A percentile compares a stretch with the other conserved stretches of the same genome.
Evolutionary conservation across 306 rosid species (phyloP).

Genomic region (Vigna hirtella): DNA sequence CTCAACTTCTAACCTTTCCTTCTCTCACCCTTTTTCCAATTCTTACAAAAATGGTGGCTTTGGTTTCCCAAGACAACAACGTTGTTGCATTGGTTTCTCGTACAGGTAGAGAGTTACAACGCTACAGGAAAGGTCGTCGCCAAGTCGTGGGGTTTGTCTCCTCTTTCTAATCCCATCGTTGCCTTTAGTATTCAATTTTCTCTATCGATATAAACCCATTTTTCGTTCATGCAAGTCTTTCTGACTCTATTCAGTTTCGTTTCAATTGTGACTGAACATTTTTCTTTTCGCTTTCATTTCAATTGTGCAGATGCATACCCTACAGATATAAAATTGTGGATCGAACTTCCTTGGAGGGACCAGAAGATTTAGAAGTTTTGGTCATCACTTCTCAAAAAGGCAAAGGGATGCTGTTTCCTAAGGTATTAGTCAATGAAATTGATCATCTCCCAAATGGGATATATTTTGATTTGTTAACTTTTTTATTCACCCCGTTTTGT

Average conservation of each 20-base stretch:
- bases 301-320: slow-evolving; percentile 74
- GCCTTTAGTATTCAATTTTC: not conserved
- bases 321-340: slow-evolving; percentile 64
- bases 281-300: too few relatives aligned
- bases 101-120: slow-evolving; percentile 83
- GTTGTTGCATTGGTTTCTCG: slow-evolving; percentile 81
- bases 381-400: slow-evolving; percentile 88
- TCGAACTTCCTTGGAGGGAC: slow-evolving; percentile 40
- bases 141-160: slow-evolving; percentile 82
- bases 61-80: slow-evolving; percentile 63
- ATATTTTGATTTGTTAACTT: not conserved
- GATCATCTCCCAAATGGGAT: not conserved
- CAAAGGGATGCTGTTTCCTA: slow-evolving; percentile 79
- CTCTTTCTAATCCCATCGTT: not conserved
- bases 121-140: slow-evolving; percentile 80
- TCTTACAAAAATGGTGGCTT: slow-evolving; percentile 51
- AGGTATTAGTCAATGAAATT: slow-evolving; percentile 55
- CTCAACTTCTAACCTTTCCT: not conserved
- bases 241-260: not conserved
- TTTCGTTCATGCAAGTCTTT: not conserved
- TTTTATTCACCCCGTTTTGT: slow-evolving; percentile 11
- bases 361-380: slow-evolving; percentile 69
- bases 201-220: not conserved
- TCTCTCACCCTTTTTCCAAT: not conserved
- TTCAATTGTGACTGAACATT: slow-evolving; percentile 26